Evolutionary conservation across 2,329 filamentous ascomycete genomes (phyloP), one percentile per base, ranked within the genome.

Genomic region (Pseudopyrenochaeta lycopersici): DNA sequence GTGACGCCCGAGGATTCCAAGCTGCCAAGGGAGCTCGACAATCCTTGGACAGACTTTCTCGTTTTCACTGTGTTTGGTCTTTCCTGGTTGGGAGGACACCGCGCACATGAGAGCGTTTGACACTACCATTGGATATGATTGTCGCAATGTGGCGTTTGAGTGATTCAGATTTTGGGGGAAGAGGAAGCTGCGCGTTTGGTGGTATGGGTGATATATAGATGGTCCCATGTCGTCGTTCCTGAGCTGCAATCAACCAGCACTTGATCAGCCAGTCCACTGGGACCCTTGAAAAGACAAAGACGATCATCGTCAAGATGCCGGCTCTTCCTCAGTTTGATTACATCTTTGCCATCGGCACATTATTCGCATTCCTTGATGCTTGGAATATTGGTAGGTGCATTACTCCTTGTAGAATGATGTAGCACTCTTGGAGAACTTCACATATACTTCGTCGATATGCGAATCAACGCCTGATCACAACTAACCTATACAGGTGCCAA

Each of bases 281-380:
- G 46, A 53, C 42, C 36, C 9, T 60, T 44, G 43, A 47, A 36
- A 49, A 54, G 23, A 40, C 38, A 40, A 49, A 38, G n/a, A 52
- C 30, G 27, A 38, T 44, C 40, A 18, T 17, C 23, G 29, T 30
- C 46, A 66, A 55, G 35, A 76, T 73, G 64, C 68, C 55, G 15
- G 67, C 72, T 32, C 69, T 85, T 46, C 76, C 78, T 52, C 80
- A 88, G 64, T 88, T 82, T 58, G 82, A 86, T 73, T 88, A 88
- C 68, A 78, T 88, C 56, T 85, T 88, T 60, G 86, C 84, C 63
- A 82, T 88, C 48, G 85, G 84, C 74, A 85, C 84, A 48, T 81
- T 88, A 54, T 89, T 89, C 72, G 85, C 86, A 54, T 84, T 86
- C 68, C 82, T 89, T 35, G 86, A 88, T 70, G 85, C 85, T 47